phyloP scores from a whole-genome alignment of 805 yeast species.

The Wickerhamiella australiensis region DNA sequence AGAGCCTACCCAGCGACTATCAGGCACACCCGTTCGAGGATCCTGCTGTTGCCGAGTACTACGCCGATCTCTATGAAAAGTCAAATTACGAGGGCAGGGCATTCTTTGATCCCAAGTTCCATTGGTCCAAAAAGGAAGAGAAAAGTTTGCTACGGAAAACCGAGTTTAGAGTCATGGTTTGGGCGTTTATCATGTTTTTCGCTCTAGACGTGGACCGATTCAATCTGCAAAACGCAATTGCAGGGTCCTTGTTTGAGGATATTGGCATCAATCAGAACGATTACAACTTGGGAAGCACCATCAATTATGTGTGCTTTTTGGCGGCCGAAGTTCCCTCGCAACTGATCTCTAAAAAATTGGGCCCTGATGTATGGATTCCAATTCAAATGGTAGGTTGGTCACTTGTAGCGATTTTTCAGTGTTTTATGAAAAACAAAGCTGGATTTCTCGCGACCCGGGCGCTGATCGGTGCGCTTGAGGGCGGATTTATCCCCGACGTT shows the following conservation, averaged over 20 bases:
- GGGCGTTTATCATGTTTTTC: conserved; percentile 46
- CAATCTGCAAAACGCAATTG: conserved; percentile 42
- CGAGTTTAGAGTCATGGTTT: conserved; percentile 40
- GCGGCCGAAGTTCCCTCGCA: conserved; percentile 56
- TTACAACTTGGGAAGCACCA: conserved; percentile 43
- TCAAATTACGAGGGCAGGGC: conserved; percentile 41
- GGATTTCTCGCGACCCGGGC: conserved; percentile 40
- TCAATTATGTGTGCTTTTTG: conserved; percentile 39
- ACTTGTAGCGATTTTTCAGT: conserved; percentile 41
- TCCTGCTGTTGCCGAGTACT: conserved; percentile 37
- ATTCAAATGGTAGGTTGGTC: conserved; percentile 46
- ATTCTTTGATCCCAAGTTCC: conserved; percentile 42
- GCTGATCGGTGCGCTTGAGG: conserved; percentile 44
- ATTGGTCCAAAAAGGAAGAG: conserved; percentile 41
- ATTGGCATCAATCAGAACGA: conserved; percentile 33
- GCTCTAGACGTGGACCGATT: conserved; percentile 46
- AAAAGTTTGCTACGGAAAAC: conserved; percentile 36
- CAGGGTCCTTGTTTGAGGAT: conserved; percentile 43
- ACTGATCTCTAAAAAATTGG: conserved; percentile 45
- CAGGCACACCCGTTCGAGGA: conserved; percentile 32
- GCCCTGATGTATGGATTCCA: conserved; percentile 54
- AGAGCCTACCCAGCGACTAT: conserved; percentile 27
- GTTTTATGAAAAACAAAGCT: conserved; percentile 31
- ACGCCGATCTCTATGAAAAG: conserved; percentile 34
- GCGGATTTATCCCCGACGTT: conserved; percentile 34